Conservation (phyloP, 2,329 filamentous ascomycete genomes). For the Fusarium xyrophilum region DNA sequence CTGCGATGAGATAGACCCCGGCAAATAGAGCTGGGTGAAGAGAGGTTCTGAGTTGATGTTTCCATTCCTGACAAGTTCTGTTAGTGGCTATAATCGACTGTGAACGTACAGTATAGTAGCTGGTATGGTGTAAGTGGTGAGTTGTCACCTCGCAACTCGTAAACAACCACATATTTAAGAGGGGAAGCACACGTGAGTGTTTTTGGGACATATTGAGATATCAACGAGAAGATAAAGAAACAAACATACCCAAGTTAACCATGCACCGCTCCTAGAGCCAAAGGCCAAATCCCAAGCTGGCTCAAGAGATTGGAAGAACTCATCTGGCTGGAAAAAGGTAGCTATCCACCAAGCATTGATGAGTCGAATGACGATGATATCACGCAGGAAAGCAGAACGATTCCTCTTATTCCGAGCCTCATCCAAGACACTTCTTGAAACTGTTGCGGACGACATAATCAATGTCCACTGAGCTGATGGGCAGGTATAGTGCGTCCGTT, state of each 20-base stretch:
- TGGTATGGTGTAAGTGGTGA: conserved; percentile 15
- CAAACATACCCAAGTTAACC: conserved; percentile 88
- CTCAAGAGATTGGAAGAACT: conserved; percentile 95
- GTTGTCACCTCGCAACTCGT: neutral
- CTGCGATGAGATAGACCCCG: conserved; percentile 69
- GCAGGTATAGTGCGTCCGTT: neutral
- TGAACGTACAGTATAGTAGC: neutral
- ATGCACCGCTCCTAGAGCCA: conserved; percentile 77
- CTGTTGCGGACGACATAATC: conserved; percentile 25
- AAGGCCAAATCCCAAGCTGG: conserved; percentile 92
- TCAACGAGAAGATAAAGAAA: neutral
- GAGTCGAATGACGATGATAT: conserved; percentile 73
- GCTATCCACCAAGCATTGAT: conserved; percentile 78
- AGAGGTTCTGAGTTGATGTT: conserved; percentile 83
- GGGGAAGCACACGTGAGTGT: neutral
- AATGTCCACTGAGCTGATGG: neutral
- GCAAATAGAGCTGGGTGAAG: conserved; percentile 91
- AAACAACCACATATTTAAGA: neutral
- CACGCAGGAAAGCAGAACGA: conserved; percentile 42
- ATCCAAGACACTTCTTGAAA: conserved; percentile 12
- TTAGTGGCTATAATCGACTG: conserved; percentile 13
- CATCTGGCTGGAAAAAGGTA: conserved; percentile 98
- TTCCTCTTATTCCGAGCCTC: conserved; percentile 36
- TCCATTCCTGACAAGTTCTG: conserved; percentile 79
- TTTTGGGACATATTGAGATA: neutral